Evolutionary conservation across 2,329 filamentous ascomycete species (phyloP).

Genomic region (Hypoxylon sp.): DNA sequence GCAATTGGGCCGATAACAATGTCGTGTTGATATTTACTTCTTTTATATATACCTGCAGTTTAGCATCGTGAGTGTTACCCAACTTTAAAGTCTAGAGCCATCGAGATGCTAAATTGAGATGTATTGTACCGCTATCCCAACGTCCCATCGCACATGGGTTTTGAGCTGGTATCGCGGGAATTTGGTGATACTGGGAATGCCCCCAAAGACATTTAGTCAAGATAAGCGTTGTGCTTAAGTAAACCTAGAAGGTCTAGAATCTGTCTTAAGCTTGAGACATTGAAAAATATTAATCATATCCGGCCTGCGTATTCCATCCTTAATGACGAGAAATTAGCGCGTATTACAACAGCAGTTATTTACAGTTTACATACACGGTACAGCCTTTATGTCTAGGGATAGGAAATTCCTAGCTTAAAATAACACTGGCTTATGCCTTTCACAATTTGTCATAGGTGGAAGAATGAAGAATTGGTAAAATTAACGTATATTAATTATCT

Average conservation of each 20-base stretch:
- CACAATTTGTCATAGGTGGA: not conserved
- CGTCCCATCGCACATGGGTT: not conserved
- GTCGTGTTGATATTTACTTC: not conserved
- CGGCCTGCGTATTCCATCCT: not conserved
- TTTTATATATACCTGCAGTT: not conserved
- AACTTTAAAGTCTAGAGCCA: not conserved
- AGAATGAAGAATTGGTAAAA: not conserved
- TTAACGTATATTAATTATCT: not conserved
- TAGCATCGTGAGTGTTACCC: not conserved
- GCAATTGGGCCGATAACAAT: not conserved
- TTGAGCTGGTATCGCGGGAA: not conserved
- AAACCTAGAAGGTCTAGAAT: not conserved
- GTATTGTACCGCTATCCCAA: not conserved
- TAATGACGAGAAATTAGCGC: not conserved
- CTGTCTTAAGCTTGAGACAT: not conserved
- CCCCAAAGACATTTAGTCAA: not conserved
- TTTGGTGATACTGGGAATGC: no score
- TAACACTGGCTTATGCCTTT: not conserved
- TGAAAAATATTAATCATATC: not conserved
- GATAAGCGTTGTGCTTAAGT: not conserved
- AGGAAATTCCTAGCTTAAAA: not conserved
- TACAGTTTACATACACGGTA: not conserved
- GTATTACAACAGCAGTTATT: not conserved
- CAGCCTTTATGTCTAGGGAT: not conserved
- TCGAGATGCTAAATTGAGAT: not conserved